Conservation (phyloP, 108 stramenopile species). For the Stephanodiscus minutulus region DNA sequence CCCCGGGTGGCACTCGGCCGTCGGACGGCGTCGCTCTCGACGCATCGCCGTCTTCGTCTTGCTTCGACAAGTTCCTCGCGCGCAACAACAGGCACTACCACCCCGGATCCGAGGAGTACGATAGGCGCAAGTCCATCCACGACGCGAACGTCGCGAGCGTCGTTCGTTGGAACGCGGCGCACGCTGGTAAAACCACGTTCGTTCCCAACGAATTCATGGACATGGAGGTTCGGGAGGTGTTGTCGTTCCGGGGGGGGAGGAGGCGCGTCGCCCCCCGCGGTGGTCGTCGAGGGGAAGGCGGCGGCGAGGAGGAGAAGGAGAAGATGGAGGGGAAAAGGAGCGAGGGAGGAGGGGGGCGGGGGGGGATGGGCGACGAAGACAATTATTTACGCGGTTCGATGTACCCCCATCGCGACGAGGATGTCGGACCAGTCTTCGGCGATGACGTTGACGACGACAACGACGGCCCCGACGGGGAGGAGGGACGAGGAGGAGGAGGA, state of each 20-base stretch:
- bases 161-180: slow-evolving; percentile 18
- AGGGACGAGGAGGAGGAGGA: not conserved
- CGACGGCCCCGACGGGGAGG: slow-evolving; percentile 1
- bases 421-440: no score
- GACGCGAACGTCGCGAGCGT: slow-evolving; percentile 23
- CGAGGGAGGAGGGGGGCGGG: not conserved
- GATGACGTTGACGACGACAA: no score
- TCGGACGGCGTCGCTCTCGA: not conserved
- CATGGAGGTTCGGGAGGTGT: slow-evolving; percentile 25
- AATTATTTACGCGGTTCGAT: not conserved
- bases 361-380: not conserved
- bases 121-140: slow-evolving; percentile 23
- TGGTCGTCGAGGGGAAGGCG: not conserved
- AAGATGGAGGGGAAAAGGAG: not conserved
- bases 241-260: slow-evolving; percentile 35
- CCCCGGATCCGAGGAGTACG: slow-evolving; percentile 14
- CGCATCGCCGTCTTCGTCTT: not conserved
- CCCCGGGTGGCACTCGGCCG: not conserved
- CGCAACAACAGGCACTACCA: slow-evolving; percentile 25
- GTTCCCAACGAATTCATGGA: slow-evolving; percentile 35
- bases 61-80: slow-evolving; percentile 14
- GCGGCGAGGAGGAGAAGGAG: no score
- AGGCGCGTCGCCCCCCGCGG: slow-evolving; percentile 4
- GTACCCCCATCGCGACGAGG: no score
- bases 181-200: slow-evolving; percentile 34